phyloP scores from a whole-genome alignment of 176 grass and related monocot genomes.

The Coix lacrymajobi region DNA sequence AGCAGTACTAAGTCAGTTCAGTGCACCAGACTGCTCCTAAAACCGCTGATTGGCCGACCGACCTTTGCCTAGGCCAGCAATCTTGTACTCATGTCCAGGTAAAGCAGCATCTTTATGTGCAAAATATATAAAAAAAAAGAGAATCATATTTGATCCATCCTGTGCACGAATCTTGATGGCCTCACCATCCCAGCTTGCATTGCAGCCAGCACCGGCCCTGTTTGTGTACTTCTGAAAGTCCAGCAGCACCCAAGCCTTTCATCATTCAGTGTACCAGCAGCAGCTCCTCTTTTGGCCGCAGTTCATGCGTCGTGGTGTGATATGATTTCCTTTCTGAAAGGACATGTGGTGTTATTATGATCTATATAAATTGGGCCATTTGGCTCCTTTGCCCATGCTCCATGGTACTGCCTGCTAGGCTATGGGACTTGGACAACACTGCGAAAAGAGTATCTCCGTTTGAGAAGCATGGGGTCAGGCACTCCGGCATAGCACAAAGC shows the following conservation, averaged over 20 bases:
- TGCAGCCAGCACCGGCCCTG: not conserved
- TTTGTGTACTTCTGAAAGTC: not conserved
- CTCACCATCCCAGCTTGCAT: not conserved
- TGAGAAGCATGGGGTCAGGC: not conserved
- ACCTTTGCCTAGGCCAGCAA: not conserved
- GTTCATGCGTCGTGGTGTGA: not conserved
- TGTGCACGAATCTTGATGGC: not conserved
- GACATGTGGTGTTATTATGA: not conserved
- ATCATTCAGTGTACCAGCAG: slow-evolving; percentile 4
- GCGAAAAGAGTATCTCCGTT: not conserved
- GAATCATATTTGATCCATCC: not conserved
- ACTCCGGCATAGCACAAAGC: not conserved
- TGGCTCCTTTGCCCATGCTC: not conserved
- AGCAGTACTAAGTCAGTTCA: not conserved
- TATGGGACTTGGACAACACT: not conserved
- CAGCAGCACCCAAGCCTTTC: not conserved
- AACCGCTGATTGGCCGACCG: not conserved
- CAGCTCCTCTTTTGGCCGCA: not conserved
- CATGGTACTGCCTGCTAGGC: not conserved
- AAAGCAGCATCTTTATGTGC: not conserved
- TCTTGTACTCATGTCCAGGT: not conserved
- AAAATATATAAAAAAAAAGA: not conserved
- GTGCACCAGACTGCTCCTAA: not conserved
- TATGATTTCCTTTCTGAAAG: slow-evolving; percentile 11
- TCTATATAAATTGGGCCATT: not conserved